Evolutionary conservation across 257 asterid species (phyloP).

Genomic region (Solanum piurae): DNA sequence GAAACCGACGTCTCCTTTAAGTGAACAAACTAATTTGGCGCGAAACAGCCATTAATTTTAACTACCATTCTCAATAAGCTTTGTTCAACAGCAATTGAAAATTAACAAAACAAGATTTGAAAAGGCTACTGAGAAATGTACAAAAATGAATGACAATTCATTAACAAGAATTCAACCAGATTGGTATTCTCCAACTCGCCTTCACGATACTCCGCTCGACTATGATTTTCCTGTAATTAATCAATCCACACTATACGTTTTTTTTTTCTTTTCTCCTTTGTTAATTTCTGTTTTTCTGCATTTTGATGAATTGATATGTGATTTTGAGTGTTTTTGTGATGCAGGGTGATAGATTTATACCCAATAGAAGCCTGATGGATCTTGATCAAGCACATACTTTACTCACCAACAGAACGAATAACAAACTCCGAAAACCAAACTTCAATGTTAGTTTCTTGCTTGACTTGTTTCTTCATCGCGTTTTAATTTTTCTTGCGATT

Average conservation of each 20-base stretch:
- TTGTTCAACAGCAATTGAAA: background rate
- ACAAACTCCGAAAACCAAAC: slow-evolving; percentile 10
- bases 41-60: background rate
- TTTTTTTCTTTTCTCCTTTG: background rate
- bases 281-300: background rate
- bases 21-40: background rate
- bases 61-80: background rate
- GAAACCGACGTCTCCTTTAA: background rate
- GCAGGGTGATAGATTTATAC: slow-evolving; percentile 88
- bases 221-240: slow-evolving; percentile 59
- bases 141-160: slow-evolving; percentile 28
- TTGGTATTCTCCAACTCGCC: slow-evolving; percentile 84
- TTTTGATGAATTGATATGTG: background rate
- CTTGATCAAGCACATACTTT: slow-evolving; percentile 59
- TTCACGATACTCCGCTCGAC: slow-evolving; percentile 44
- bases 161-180: slow-evolving; percentile 23
- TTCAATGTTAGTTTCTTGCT: slow-evolving; percentile 24
- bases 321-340: background rate
- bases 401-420: background rate
- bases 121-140: background rate
- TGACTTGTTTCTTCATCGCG: background rate
- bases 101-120: background rate
- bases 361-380: slow-evolving; percentile 83
- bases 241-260: background rate
- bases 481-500: background rate